These are phyloP conservation scores for Pichia manshurica DNA, from an alignment of 805 yeast genomes.

Conservation along the genomic window DNA sequence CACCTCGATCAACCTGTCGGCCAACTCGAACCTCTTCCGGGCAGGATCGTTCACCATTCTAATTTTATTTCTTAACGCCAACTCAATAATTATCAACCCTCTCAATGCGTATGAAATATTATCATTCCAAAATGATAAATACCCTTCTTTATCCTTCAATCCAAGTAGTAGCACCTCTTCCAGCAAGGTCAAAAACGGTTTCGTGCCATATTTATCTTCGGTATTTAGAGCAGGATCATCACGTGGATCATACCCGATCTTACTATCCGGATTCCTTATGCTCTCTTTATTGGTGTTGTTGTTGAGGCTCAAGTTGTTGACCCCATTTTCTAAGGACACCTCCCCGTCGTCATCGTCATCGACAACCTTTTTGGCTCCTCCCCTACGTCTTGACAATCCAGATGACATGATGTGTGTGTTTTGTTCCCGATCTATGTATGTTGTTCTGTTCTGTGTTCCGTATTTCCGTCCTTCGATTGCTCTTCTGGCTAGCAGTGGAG, in stretches of 20 bases:
- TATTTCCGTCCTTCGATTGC: neutral
- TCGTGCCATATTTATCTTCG: conserved; percentile 32
- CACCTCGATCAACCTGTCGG: conserved; percentile 85
- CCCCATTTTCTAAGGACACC: conserved; percentile 16
- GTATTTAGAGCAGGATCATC: conserved; percentile 39
- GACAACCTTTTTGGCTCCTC: conserved; percentile 31
- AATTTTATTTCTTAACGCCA: conserved; percentile 87
- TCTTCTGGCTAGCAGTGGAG: no score
- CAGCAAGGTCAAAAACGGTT: conserved; percentile 84
- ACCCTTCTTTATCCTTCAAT: conserved; percentile 92
- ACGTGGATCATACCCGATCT: conserved; percentile 76
- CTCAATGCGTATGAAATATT: conserved; percentile 93
- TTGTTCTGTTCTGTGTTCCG: neutral
- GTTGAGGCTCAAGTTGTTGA: neutral
- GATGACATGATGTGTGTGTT: conserved; percentile 30
- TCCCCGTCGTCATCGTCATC: conserved; percentile 26
- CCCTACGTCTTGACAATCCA: conserved; percentile 74
- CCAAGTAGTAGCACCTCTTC: conserved; percentile 94
- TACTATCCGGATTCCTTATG: conserved; percentile 27
- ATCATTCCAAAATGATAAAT: conserved; percentile 96
- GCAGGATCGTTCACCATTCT: conserved; percentile 89
- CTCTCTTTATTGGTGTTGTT: neutral
- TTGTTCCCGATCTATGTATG: no score
- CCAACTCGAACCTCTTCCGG: conserved; percentile 78
- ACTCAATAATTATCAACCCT: conserved; percentile 87